These are phyloP conservation scores for Paramyrothecium roridum DNA, from an alignment of 2,329 filamentous ascomycete species.

Conservation along the genomic window DNA sequence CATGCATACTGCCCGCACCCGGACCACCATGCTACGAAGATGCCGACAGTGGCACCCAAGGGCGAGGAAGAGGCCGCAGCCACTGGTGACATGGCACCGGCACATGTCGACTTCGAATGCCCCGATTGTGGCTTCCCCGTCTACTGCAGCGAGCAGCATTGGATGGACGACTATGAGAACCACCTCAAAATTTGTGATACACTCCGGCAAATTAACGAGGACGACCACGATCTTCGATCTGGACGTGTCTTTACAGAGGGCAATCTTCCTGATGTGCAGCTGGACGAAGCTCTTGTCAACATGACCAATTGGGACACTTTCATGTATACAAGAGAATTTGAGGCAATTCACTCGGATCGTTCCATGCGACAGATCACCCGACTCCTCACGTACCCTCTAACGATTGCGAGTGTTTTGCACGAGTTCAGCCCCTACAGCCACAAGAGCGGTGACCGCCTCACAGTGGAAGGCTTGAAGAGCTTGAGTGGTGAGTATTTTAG, in stretches of 20 bases:
- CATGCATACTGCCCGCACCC: slow-evolving; percentile 94
- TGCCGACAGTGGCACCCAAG: slow-evolving; percentile 62
- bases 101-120: slow-evolving; percentile 89
- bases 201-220: slow-evolving; percentile 90
- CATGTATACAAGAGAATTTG: slow-evolving; percentile 86
- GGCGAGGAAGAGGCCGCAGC: slow-evolving; percentile 58
- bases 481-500: slow-evolving; percentile 68
- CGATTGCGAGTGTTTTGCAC: slow-evolving; percentile 86
- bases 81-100: slow-evolving; percentile 60
- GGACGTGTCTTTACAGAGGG: slow-evolving; percentile 93
- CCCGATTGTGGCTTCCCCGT: slow-evolving; percentile 93
- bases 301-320: slow-evolving; percentile 99
- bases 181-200: slow-evolving; percentile 93
- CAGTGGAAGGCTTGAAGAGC: slow-evolving; percentile 86
- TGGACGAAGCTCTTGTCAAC: slow-evolving; percentile 91
- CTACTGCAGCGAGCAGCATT: slow-evolving; percentile 92
- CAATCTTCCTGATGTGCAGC: slow-evolving; percentile 81
- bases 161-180: slow-evolving; percentile 91
- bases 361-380: slow-evolving; percentile 91
- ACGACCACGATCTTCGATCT: slow-evolving; percentile 90
- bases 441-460: slow-evolving; percentile 71
- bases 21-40: slow-evolving; percentile 72
- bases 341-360: slow-evolving; percentile 86
- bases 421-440: slow-evolving; percentile 92
- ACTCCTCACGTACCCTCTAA: slow-evolving; percentile 89